phyloP scores from a whole-genome alignment of 129 eudicot species.

The Lactuca sativa region DNA sequence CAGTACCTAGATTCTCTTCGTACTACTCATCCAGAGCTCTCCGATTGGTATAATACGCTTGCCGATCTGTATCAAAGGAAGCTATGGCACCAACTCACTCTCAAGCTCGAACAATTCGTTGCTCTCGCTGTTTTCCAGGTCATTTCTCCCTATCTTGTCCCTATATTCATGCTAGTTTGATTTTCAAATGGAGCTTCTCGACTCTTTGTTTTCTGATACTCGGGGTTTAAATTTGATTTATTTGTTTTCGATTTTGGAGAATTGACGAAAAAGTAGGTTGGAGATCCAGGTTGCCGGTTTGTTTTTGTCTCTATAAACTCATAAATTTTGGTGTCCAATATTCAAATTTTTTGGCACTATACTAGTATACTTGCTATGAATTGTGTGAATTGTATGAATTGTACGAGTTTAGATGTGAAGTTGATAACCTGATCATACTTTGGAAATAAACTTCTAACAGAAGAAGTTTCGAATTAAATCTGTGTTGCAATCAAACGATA shows the following conservation, averaged over 20 bases:
- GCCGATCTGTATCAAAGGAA: constrained; percentile 91
- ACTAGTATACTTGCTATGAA: constrained; percentile 16
- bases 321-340: constrained; percentile 10
- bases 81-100: constrained; percentile 94
- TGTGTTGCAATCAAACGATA: not conserved
- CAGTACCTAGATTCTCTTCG: constrained; percentile 74
- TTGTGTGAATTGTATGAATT: constrained; percentile 4
- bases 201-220: not conserved
- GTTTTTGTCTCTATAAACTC: constrained; percentile 7
- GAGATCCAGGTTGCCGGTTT: constrained; percentile 26
- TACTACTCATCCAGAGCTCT: constrained; percentile 72
- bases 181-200: constrained; percentile 1
- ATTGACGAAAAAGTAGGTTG: constrained; percentile 9
- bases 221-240: constrained; percentile 22
- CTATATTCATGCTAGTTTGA: constrained; percentile 7
- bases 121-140: constrained; percentile 84
- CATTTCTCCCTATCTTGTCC: not conserved
- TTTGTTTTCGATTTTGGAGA: not conserved
- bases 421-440: constrained; percentile 8
- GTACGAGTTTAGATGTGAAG: constrained; percentile 4
- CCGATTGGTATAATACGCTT: constrained; percentile 75
- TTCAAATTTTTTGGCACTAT: constrained; percentile 2
- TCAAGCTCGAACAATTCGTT: constrained; percentile 82
- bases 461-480: constrained; percentile 7
- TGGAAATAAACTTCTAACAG: not conserved